A percentile compares a stretch with the other conserved stretches of the same genome.
These are phyloP conservation scores for Solanum hybrid DNA, from an alignment of 305 asterid genomes.

Conservation along the genomic window DNA sequence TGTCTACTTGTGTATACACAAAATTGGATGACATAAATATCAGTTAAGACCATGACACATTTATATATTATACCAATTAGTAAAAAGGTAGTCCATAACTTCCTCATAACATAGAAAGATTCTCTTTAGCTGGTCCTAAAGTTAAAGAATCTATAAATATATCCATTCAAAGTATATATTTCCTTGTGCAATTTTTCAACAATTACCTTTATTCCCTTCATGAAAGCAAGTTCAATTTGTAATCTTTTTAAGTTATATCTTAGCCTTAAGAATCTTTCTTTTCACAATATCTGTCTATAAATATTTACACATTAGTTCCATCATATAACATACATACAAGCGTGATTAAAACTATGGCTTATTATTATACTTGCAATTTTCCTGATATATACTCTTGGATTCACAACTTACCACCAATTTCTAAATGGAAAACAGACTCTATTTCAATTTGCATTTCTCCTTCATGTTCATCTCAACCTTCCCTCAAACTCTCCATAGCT, in stretches of 20 bases:
- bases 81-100: not conserved
- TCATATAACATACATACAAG: not conserved
- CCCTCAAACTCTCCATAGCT: constrained; percentile 49
- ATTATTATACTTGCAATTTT: constrained; percentile 18
- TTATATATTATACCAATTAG: too few relatives aligned
- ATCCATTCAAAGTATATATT: not conserved
- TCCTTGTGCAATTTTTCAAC: not conserved
- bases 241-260: not conserved
- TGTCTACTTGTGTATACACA: not conserved
- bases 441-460: constrained; percentile 26
- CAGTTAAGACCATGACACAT: not conserved
- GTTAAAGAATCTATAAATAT: not conserved
- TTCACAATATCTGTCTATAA: not conserved
- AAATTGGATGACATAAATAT: too few relatives aligned
- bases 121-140: not conserved
- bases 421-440: constrained; percentile 29
- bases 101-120: not conserved
- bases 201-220: not conserved
- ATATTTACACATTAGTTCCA: not conserved
- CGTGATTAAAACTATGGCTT: not conserved
- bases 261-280: not conserved
- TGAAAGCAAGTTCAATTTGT: not conserved
- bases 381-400: constrained; percentile 56
- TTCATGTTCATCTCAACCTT: constrained; percentile 18
- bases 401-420: constrained; percentile 38